Evolutionary conservation across 805 yeast genomes (phyloP).

Genomic region (Maudiozyma bulderi): DNA sequence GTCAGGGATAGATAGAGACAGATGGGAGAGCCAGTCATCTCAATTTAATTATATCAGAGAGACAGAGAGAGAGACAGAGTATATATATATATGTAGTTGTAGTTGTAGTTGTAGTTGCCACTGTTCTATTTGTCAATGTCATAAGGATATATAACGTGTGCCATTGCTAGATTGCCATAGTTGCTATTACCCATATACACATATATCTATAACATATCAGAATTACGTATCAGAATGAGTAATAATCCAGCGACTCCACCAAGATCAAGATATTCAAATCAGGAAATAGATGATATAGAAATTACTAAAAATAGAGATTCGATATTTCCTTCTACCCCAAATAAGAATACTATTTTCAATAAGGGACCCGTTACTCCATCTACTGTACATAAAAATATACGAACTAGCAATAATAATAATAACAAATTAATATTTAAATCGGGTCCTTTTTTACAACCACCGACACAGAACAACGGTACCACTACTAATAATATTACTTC

Average conservation of each 20-base stretch:
- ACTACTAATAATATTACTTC: conserved; percentile 1
- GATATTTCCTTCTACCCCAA: conserved; percentile 8
- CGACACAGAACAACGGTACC: conserved; percentile 2
- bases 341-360: conserved; percentile 1
- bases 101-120: not conserved
- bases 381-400: conserved; percentile 7
- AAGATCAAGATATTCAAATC: conserved; percentile 13
- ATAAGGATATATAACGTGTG: too few species aligned
- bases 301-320: conserved; percentile 1
- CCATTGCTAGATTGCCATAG: too few species aligned
- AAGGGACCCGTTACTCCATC: conserved; percentile 20
- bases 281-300: not conserved
- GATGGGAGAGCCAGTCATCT: not conserved
- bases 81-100: not conserved
- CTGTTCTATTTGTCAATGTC: too few species aligned
- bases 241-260: conserved; percentile 28
- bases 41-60: not conserved
- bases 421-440: conserved; percentile 4
- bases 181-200: not conserved
- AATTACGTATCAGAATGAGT: not conserved
- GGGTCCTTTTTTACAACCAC: conserved; percentile 12
- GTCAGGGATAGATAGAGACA: not conserved
- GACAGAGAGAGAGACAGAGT: not conserved
- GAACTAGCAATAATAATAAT: not conserved
- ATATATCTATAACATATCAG: not conserved